Base-by-base conservation (phyloP, 495 filamentous ascomycete genomes). In the Aspergillus bridgeri region DNA sequence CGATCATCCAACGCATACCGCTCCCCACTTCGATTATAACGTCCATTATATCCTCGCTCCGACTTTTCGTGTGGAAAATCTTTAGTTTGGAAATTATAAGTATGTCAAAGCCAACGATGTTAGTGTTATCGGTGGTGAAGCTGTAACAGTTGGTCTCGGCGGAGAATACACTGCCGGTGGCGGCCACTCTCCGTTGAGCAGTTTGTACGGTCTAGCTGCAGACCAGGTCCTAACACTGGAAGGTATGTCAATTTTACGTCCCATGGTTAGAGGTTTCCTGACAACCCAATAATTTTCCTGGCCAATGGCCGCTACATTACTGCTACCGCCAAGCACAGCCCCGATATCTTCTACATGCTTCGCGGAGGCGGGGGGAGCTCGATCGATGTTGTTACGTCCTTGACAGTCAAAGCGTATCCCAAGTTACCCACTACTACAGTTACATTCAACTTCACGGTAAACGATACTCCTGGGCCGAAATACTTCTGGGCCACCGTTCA, bases 271-370 rank as follows among this genome's bases (percentile, higher is more conserved):
- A 11, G 0, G 1, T 11, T 38, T 15, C 2, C 13, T 38, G 5
- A 38, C 13, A 15, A 3, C 27, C 20, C 1, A n/a, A 27, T 5
- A 62, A 56, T 87, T 50, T 75, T 88, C 21, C 78, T 83, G 1
- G 77, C 83, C 9, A 75, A 82, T 38, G 85, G 85, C 13, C 59
- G 65, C 20, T 77, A 79, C 21, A 66, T 78, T 15, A 84, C 77
- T 0, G 82, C 82, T 6, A 80, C 77, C 42, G 62, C 78, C 5
- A 65, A 70, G 20, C 73, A 71, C 43, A 77, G 87, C 58, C 56
- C 82, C 0, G 86, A 88, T 53, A 76, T 88, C 17, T 89, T 86
- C 75, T 88, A 79, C 60, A 79, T 79, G 27, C 64, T 85, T 23
- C 63, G 69, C 45, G 70, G 70, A 51, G 70, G 68, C 25, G 70